These are phyloP conservation scores for Skeletonema costatum DNA, from an alignment of 108 stramenopile genomes.

Conservation along the genomic window DNA sequence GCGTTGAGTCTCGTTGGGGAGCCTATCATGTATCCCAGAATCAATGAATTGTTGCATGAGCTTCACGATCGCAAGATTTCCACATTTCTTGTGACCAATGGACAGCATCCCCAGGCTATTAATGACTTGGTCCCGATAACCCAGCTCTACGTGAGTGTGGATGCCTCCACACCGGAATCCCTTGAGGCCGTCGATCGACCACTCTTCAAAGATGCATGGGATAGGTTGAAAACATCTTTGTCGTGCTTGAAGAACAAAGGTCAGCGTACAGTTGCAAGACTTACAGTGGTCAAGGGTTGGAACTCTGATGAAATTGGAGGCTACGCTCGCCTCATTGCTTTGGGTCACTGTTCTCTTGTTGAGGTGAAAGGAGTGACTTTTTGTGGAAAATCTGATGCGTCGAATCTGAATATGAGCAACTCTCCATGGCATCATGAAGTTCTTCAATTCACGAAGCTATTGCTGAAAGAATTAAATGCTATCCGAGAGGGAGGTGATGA, in stretches of 20 bases:
- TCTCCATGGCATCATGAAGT: constrained; percentile 97
- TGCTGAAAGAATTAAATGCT: constrained; percentile 66
- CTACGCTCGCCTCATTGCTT: constrained; percentile 89
- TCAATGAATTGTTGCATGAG: constrained; percentile 89
- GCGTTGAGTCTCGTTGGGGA: constrained; percentile 89
- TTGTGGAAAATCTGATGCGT: constrained; percentile 95
- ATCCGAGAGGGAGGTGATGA: constrained; percentile 62
- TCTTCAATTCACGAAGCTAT: constrained; percentile 61
- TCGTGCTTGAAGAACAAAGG: constrained; percentile 77
- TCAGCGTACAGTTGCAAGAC: constrained; percentile 94
- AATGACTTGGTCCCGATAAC: constrained; percentile 89
- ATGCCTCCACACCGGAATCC: constrained; percentile 92
- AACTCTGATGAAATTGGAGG: constrained; percentile 91
- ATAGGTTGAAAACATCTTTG: constrained; percentile 83
- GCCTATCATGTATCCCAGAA: constrained; percentile 97
- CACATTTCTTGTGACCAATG: constrained; percentile 96
- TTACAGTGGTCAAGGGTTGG: constrained; percentile 97
- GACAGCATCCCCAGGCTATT: constrained; percentile 95
- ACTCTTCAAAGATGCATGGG: constrained; percentile 95
- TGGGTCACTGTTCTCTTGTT: constrained; percentile 89
- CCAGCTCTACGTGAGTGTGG: constrained; percentile 93
- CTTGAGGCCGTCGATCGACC: constrained; percentile 93
- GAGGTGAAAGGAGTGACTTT: constrained; percentile 98
- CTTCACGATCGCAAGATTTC: constrained; percentile 90
- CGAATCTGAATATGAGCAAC: constrained; percentile 95